Evolutionary conservation across 2,329 filamentous ascomycete genomes (phyloP), one percentile per base, ranked within the genome.

Genomic region (Neopestalotiopsis sp.): DNA sequence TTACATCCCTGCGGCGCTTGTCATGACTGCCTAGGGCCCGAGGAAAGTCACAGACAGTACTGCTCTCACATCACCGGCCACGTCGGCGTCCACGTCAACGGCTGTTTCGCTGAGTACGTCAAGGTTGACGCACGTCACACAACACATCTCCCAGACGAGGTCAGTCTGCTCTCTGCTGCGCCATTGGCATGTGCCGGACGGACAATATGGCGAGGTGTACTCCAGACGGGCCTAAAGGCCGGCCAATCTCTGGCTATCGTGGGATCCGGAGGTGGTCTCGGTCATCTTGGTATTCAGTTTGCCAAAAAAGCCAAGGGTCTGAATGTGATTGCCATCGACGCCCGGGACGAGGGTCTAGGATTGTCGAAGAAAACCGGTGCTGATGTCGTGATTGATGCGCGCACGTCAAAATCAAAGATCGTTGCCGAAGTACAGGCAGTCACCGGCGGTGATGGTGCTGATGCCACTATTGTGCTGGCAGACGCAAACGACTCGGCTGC

Each of bases 81-180:
- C 67, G 78, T 85, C 6, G 88, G 88, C 13, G 82, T 89, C 2
- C 80, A 79, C 3, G 75, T 79, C 7, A 79, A 90, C 69, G 89
- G 89, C 0, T 86, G 81, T 66, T 88, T 90, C 67, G 87, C 87
- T 1, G 86, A 90, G 69, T 90, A 88, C 73, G 84, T 85, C 30
- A 73, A 83, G 53, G 83, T 83, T 6, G 88, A 90, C 74, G 78
- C 79, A 3, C 76, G 85, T 40, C 81, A 77, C 61, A 81, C 82
- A 5, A 86, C 82, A 2, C 76, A 75, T 4, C 75, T 89, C 65
- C 87, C 88, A 1, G 81, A 86, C 40, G 77, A 77, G 6, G 78
- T 90, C 13, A 80, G 79, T 2, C 84, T 89, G 63, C 73, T 82
- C 66, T 82, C 80, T 17, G 88, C 87, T 14, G 88, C 87, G 61